Base-by-base conservation (phyloP, 2,329 filamentous ascomycete genomes). In the Xylariaceae sp. region DNA sequence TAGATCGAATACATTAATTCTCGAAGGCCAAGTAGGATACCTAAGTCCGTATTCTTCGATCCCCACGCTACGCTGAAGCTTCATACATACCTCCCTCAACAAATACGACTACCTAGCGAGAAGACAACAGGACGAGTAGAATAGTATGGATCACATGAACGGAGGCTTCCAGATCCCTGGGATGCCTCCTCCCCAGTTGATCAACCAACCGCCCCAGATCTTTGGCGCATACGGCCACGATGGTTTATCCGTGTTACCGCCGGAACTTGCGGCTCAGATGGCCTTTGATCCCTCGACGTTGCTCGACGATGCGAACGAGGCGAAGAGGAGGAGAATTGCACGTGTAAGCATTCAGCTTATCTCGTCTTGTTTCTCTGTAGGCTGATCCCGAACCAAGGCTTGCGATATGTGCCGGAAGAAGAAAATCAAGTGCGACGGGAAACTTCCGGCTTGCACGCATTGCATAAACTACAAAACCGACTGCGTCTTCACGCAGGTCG, bases 401-500 rank as follows among this genome's bases (percentile, higher is more conserved):
- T 96, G 92, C 77, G 93, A 96, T 68, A 96, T 96, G 92, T 98
- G 93, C 44, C 61, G 68, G 23, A 70, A 70, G 56, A 70, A 70
- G 55, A 70, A 70, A 81, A 95, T 98, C 76, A 98, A 98, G 77
- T 98, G 93, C 75, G 95, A 98, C 71, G 93, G 95, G 65, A 96
- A 96, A 77, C 86, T 96, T 76, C 93, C 95, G 40, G 87, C 92
- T 58, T 99, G 95, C 75, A 93, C 91, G 7, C 95, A 98, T 75
- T 99, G 93, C 74, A 89, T 89, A 73, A 98, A 97, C 74, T 97
- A 97, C 80, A 97, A 97, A 81, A 97, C 93, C 4, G 92, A 96
- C 67, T 99, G 93, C 74, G 85, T 96, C 66, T 98, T 98, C 71
- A 98, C 95, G 0, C 92, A 96, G 72, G 93, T 98, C 40, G 95